Base-by-base conservation (phyloP, 2,329 filamentous ascomycete species). In the Aaosphaeria arxii region DNA sequence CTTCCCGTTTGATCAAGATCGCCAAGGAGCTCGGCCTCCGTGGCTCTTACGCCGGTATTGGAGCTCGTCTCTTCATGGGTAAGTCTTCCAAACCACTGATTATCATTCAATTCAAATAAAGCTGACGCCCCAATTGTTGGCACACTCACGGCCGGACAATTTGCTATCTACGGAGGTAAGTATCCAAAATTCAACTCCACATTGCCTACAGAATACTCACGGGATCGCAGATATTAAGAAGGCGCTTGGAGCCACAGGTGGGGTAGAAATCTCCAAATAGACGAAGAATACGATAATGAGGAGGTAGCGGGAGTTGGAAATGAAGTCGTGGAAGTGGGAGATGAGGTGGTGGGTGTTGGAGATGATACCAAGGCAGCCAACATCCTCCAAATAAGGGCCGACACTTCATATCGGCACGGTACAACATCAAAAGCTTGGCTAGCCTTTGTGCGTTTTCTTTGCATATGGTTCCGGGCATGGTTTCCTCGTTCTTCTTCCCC, bases 1-100 rank as follows among this genome's bases (percentile, higher is more conserved):
- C 82, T 70, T 81, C 78, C 73, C 86, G 89, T 74, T 77, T 95
- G 67, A 79, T 92, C 80, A 94, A 94, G 86, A 95, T 95, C 67
- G 88, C 77, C 61, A 87, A 86, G 77, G 89, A 95, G 77, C 87
- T 95, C 64, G 89, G 89, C 69, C 53, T 95, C 71, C 80, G 79
- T 62, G 89, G 89, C 62, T 87, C 83, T 48, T 95, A 86, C 79
- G 77, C 80, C 66, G 89, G 89, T 83, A 87, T 95, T 62, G 87
- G 87, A 74, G 87, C 89, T 65, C 85, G 85, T 81, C 74, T 88
- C 45, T 85, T 87, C 41, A 47, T 47, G 46, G 39, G 45, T 28
- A 46, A 28, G 28, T 46, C 36, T n/a, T 36, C 33, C 9, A 9
- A 9, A 11, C 33, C 33, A 36, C 2, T 4, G 9, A 11, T 13